A percentile compares a stretch with the other conserved stretches of the same genome.
Evolutionary conservation across 2,329 filamentous ascomycete species (phyloP).

Genomic region (Curvularia lunata): DNA sequence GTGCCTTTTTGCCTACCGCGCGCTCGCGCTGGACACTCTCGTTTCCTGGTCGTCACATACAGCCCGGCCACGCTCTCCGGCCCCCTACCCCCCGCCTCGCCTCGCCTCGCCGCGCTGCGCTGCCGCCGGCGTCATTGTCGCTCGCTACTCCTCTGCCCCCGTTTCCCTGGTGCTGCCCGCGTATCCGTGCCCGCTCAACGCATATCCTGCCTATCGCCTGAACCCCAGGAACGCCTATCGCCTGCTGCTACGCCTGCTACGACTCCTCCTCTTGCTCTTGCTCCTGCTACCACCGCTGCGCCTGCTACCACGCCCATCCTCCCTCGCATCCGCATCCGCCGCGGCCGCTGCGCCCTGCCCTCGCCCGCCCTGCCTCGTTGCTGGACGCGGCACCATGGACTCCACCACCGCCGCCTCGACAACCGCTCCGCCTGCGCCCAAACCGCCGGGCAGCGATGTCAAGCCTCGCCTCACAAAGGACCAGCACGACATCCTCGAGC

Average conservation of each 20-base stretch:
- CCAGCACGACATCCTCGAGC: constrained; percentile 60
- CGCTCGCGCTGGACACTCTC: constrained; percentile 16
- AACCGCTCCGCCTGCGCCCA: constrained; percentile 25
- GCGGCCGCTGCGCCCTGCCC: constrained; percentile 3
- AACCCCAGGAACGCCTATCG: not conserved
- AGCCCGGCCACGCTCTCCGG: no score
- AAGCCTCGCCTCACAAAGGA: constrained; percentile 61
- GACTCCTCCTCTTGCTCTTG: not conserved
- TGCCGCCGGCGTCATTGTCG: constrained; percentile 8
- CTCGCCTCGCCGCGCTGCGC: no score
- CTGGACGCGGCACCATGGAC: constrained; percentile 40
- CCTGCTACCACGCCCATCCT: not conserved
- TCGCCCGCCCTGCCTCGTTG: constrained; percentile 19
- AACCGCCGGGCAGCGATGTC: constrained; percentile 50
- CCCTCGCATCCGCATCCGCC: not conserved
- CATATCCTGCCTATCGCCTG: constrained; percentile 13
- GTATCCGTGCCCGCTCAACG: constrained; percentile 22
- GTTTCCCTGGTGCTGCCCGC: constrained; percentile 21
- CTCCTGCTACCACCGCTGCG: not conserved
- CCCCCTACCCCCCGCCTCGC: not conserved
- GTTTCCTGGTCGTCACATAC: constrained; percentile 13
- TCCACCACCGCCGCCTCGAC: constrained; percentile 31
- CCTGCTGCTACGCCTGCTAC: not conserved
- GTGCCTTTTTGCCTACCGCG: constrained; percentile 14
- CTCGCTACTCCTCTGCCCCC: constrained; percentile 19